Conservation (phyloP, 1,139 yeast genomes). For the Pichia inconspicua region DNA sequence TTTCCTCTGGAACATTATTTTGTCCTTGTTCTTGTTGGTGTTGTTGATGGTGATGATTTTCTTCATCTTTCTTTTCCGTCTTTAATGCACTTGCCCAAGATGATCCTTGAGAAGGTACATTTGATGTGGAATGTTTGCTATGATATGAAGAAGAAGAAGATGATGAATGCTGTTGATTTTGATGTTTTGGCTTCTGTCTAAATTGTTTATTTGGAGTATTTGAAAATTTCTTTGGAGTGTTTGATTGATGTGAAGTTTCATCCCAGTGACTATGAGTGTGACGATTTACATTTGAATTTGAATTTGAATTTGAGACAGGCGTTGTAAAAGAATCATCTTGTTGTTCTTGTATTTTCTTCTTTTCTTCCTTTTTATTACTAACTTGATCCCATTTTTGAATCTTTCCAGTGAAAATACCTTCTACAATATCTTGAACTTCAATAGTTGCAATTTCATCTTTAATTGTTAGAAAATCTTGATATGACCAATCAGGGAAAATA, state of each 20-base stretch:
- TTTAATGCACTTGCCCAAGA: conserved; percentile 30
- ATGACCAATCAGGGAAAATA: conserved; percentile 92
- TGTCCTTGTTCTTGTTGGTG: not conserved
- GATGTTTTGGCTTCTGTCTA: conserved; percentile 7
- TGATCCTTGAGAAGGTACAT: conserved; percentile 17
- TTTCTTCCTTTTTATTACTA: conserved; percentile 40
- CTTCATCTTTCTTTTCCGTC: conserved; percentile 21
- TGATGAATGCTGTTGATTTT: not conserved
- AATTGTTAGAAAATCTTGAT: conserved; percentile 71
- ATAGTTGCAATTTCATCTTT: conserved; percentile 59
- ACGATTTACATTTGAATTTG: conserved; percentile 1
- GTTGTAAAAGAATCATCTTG: conserved; percentile 2
- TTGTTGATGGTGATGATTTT: conserved; percentile 2
- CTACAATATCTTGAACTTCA: conserved; percentile 73
- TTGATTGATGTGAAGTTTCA: conserved; percentile 2
- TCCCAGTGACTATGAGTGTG: conserved; percentile 12
- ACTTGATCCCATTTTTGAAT: conserved; percentile 55
- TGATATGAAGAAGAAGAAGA: not conserved
- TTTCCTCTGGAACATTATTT: not conserved
- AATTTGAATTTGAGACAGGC: not conserved
- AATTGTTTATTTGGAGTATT: conserved; percentile 8
- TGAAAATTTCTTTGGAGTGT: conserved; percentile 7
- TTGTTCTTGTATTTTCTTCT: conserved; percentile 25
- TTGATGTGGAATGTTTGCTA: conserved; percentile 4
- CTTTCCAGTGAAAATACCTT: conserved; percentile 79